phyloP scores from a whole-genome alignment of 2,329 filamentous ascomycete species.

The Alternaria solani region DNA sequence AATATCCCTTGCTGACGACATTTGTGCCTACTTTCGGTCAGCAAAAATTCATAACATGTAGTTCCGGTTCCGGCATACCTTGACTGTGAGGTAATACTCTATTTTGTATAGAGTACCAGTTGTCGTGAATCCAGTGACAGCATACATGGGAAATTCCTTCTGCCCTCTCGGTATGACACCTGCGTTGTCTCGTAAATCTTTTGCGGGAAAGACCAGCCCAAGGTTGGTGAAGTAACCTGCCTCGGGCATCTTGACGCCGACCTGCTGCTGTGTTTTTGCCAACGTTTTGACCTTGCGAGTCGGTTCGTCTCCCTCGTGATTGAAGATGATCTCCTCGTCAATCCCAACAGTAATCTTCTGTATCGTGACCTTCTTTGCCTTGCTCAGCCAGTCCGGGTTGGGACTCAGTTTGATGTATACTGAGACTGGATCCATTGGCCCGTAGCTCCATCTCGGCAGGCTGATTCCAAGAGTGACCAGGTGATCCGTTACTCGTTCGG shows the following conservation, averaged over 20 bases:
- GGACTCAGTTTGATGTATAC: conserved; percentile 95
- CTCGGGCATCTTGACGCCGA: conserved; percentile 87
- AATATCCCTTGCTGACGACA: conserved; percentile 89
- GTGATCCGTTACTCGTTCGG: conserved; percentile 86
- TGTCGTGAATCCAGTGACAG: conserved; percentile 90
- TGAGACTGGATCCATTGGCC: conserved; percentile 91
- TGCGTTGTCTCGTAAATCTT: conserved; percentile 85
- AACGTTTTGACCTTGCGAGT: conserved; percentile 88
- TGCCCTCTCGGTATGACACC: conserved; percentile 87
- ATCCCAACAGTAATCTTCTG: conserved; percentile 92
- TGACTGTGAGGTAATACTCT: conserved; percentile 94
- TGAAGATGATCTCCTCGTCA: conserved; percentile 98
- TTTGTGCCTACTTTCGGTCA: conserved; percentile 71
- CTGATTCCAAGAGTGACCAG: conserved; percentile 91
- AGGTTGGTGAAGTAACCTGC: conserved; percentile 93
- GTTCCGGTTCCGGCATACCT: conserved; percentile 65
- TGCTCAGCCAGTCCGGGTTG: conserved; percentile 88
- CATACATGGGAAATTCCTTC: conserved; percentile 86
- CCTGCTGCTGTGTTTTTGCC: conserved; percentile 80
- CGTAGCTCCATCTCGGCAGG: conserved; percentile 94
- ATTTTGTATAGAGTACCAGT: conserved; percentile 96
- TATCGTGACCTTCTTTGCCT: conserved; percentile 91
- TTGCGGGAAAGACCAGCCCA: conserved; percentile 87
- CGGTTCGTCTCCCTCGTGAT: conserved; percentile 95
- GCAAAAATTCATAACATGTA: background rate